These are phyloP conservation scores for Corylus avellana DNA, from an alignment of 306 rosid species.

Conservation along the genomic window DNA sequence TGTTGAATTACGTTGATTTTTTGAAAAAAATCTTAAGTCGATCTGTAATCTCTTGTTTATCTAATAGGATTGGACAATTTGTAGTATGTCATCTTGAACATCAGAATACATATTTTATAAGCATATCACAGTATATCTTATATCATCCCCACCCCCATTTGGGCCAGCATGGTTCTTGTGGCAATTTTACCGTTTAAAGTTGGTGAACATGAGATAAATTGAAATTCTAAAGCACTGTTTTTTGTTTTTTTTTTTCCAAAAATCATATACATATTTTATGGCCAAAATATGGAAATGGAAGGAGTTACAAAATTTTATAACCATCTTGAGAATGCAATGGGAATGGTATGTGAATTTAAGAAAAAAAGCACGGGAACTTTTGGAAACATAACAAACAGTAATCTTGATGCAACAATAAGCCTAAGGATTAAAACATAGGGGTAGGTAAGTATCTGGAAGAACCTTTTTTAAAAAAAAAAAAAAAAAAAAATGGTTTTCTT, in stretches of 20 bases:
- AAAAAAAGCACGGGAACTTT: neutral
- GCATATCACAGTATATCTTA: neutral
- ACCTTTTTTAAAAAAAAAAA: neutral
- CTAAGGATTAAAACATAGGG: neutral
- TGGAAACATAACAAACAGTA: neutral
- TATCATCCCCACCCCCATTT: too few relatives aligned
- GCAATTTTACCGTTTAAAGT: too few relatives aligned
- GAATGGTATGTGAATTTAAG: neutral
- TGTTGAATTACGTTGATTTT: neutral
- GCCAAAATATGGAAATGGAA: neutral
- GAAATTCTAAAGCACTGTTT: too few relatives aligned
- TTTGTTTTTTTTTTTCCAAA: too few relatives aligned
- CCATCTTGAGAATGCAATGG: neutral
- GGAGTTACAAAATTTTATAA: neutral
- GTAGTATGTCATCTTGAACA: neutral
- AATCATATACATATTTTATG: neutral
- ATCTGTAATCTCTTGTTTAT: neutral
- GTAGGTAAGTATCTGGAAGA: neutral
- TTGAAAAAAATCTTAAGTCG: neutral
- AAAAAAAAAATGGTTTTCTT: too few relatives aligned
- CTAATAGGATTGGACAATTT: neutral
- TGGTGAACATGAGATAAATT: too few relatives aligned
- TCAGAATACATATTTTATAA: neutral
- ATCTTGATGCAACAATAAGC: neutral
- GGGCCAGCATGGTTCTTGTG: too few relatives aligned